Conservation (phyloP, 2,329 filamentous ascomycete species). For the Pleurostoma richardsiae region DNA sequence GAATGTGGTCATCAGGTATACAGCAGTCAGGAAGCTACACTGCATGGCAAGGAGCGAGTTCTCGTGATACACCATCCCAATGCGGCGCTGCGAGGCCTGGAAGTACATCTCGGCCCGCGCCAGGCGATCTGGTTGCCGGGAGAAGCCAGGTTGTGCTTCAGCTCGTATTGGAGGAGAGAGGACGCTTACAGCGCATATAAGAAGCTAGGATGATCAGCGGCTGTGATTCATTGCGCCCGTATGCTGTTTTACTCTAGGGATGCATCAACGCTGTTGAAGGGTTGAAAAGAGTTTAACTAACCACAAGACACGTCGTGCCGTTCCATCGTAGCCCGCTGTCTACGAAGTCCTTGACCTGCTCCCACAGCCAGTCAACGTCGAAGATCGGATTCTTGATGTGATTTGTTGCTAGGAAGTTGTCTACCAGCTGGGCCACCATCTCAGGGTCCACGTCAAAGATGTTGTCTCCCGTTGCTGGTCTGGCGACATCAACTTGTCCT, state of each 20-base stretch:
- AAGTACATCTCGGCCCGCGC: constrained; percentile 12
- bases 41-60: constrained; percentile 12
- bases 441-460: constrained; percentile 10
- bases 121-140: constrained; percentile 4
- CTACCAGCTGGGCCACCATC: constrained; percentile 9
- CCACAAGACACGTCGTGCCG: constrained; percentile 13
- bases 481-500: constrained; percentile 1
- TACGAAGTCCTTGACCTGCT: constrained; percentile 7
- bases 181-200: constrained; percentile 14
- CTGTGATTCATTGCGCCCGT: constrained; percentile 1
- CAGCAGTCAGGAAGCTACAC: constrained; percentile 14
- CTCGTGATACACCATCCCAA: constrained; percentile 14
- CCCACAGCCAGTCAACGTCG: constrained; percentile 10
- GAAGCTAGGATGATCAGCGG: constrained; percentile 8
- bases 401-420: constrained; percentile 14
- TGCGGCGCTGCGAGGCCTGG: constrained; percentile 12
- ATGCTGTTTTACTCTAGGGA: neutral
- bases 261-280: neutral
- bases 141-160: constrained; percentile 7
- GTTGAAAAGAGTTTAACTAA: constrained; percentile 1
- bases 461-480: constrained; percentile 1
- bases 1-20: constrained; percentile 13
- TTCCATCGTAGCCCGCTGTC: constrained; percentile 13
- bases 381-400: constrained; percentile 16
- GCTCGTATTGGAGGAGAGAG: constrained; percentile 5